phyloP scores from a whole-genome alignment of 108 stramenopile genomes.

The Schizochytrium sp. region DNA sequence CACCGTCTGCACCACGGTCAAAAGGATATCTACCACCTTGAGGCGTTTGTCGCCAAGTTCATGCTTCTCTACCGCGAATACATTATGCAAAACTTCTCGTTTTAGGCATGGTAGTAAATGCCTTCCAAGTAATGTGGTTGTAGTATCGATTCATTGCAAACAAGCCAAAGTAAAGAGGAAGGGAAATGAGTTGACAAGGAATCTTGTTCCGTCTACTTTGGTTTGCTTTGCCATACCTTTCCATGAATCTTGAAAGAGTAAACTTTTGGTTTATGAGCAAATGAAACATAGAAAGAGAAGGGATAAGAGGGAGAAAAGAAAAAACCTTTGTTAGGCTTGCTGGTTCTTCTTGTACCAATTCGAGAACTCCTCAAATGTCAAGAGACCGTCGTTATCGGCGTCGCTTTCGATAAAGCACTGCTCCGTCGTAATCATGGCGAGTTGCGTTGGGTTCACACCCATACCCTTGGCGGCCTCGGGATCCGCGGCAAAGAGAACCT shows the following conservation, averaged over 20 bases:
- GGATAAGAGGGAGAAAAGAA: no score
- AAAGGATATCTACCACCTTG: slow-evolving; percentile 97
- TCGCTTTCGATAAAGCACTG: not conserved
- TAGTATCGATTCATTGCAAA: no score
- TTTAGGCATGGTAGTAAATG: not conserved
- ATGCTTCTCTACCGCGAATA: slow-evolving; percentile 50
- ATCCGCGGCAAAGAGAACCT: not conserved
- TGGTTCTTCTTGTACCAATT: not conserved
- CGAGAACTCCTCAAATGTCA: slow-evolving; percentile 18
- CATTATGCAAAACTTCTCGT: not conserved
- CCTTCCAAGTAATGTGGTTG: no score
- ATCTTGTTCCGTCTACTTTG: not conserved
- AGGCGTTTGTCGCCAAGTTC: slow-evolving; percentile 94
- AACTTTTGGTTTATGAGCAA: not conserved
- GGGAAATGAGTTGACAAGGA: not conserved
- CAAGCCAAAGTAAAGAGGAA: not conserved
- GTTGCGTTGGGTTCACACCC: not conserved
- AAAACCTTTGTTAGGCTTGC: not conserved
- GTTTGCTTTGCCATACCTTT: no score
- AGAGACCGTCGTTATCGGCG: not conserved
- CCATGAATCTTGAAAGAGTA: not conserved
- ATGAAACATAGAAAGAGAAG: no score
- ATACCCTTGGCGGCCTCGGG: not conserved
- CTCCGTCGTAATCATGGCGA: not conserved
- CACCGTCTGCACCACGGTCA: slow-evolving; percentile 76